A percentile compares a stretch with the other conserved stretches of the same genome.
These are phyloP conservation scores for Pascua guehoae DNA, from an alignment of 1,284 basidiomycete species.

Conservation along the genomic window DNA sequence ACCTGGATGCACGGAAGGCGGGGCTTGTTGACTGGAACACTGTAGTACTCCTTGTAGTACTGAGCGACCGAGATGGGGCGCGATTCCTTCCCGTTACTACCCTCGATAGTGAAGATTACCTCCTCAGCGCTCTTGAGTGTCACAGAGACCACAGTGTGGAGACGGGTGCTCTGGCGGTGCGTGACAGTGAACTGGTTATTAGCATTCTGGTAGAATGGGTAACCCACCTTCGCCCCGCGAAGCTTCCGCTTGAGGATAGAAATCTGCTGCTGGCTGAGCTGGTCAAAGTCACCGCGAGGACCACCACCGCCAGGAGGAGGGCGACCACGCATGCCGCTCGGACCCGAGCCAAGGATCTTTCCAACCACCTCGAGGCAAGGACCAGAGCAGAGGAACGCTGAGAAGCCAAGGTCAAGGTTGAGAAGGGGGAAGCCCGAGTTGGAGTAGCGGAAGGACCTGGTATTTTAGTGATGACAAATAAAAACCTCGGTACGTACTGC, in stretches of 20 bases:
- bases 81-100: slow-evolving; percentile 27
- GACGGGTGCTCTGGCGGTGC: slow-evolving; percentile 32
- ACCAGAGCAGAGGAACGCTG: slow-evolving; percentile 43
- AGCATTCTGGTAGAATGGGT: neutral
- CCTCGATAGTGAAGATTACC: slow-evolving; percentile 34
- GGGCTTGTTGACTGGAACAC: slow-evolving; percentile 26
- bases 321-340: slow-evolving; percentile 12
- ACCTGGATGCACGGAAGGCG: slow-evolving; percentile 44
- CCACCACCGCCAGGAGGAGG: slow-evolving; percentile 5
- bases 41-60: slow-evolving; percentile 44
- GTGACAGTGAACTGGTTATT: slow-evolving; percentile 31
- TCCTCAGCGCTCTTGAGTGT: slow-evolving; percentile 29
- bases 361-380: slow-evolving; percentile 39
- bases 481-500: slow-evolving; percentile 27
- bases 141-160: slow-evolving; percentile 36
- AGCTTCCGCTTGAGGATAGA: slow-evolving; percentile 32
- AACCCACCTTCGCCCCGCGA: slow-evolving; percentile 30
- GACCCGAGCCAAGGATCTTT: slow-evolving; percentile 26
- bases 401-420: slow-evolving; percentile 44
- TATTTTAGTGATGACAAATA: neutral
- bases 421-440: slow-evolving; percentile 31
- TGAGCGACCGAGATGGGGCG: slow-evolving; percentile 32
- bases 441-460: slow-evolving; percentile 42
- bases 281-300: slow-evolving; percentile 7
- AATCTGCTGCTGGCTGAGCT: slow-evolving; percentile 18